A percentile compares a stretch with the other conserved stretches of the same genome.
These are phyloP conservation scores for Volutella citrinella DNA, from an alignment of 2,329 filamentous ascomycete species.

Conservation along the genomic window DNA sequence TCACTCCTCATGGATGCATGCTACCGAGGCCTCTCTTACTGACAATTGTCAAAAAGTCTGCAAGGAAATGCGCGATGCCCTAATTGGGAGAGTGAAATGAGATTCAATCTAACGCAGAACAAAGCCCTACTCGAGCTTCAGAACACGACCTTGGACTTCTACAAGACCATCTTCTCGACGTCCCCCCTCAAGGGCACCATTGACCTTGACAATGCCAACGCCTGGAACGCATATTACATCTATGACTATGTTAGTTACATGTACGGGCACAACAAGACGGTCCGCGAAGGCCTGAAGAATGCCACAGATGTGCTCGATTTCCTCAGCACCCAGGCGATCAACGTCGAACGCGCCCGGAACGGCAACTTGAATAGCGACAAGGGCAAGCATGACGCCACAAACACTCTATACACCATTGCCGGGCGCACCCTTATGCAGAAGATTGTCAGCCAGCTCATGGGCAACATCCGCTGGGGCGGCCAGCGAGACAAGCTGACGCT, in stretches of 20 bases:
- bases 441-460: constrained; percentile 40
- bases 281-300: constrained; percentile 35
- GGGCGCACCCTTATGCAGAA: constrained; percentile 50
- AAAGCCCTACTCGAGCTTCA: constrained; percentile 21
- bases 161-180: constrained; percentile 39
- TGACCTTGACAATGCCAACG: constrained; percentile 33
- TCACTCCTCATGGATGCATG: too few species aligned
- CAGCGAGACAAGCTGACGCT: constrained; percentile 46
- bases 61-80: constrained; percentile 38
- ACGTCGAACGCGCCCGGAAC: constrained; percentile 58
- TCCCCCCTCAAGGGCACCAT: constrained; percentile 37
- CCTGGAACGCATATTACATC: constrained; percentile 49
- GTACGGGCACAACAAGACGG: constrained; percentile 48
- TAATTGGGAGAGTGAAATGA: constrained; percentile 32
- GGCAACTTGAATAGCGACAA: constrained; percentile 52
- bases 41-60: too few species aligned
- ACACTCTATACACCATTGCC: constrained; percentile 44
- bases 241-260: constrained; percentile 57
- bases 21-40: too few species aligned
- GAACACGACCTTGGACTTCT: constrained; percentile 35
- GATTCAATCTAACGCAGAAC: constrained; percentile 23
- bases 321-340: constrained; percentile 62
- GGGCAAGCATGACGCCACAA: constrained; percentile 33
- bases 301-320: constrained; percentile 33
- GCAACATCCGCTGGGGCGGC: constrained; percentile 39